A percentile compares a stretch with the other conserved stretches of the same genome.
These are phyloP conservation scores for Cenchrus americanus DNA, from an alignment of 176 grass and related monocot genomes.

Conservation along the genomic window DNA sequence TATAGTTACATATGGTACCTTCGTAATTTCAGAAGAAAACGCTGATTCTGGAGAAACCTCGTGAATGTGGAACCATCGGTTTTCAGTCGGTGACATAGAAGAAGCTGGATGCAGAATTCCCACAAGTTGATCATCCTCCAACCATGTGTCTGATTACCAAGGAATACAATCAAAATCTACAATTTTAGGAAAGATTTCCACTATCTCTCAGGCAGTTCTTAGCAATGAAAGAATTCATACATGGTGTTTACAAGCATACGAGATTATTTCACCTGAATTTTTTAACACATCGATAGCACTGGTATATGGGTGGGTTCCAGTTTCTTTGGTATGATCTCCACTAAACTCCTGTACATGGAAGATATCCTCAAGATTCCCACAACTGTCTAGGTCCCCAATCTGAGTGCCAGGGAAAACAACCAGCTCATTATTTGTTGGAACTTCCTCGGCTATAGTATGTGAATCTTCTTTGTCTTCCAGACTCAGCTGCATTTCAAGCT, in stretches of 20 bases:
- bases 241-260: slow-evolving; percentile 3
- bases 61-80: slow-evolving; percentile 52
- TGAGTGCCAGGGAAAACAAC: slow-evolving; percentile 15
- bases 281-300: slow-evolving; percentile 63
- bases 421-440: slow-evolving; percentile 38
- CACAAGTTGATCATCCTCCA: slow-evolving; percentile 72
- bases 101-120: slow-evolving; percentile 37
- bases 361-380: slow-evolving; percentile 44
- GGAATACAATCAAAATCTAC: slow-evolving; percentile 20
- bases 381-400: slow-evolving; percentile 37
- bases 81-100: slow-evolving; percentile 46
- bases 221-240: slow-evolving; percentile 24
- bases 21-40: slow-evolving; percentile 79
- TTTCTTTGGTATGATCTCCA: slow-evolving; percentile 40
- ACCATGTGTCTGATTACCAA: slow-evolving; percentile 59
- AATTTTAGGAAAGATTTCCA: slow-evolving; percentile 7
- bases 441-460: not conserved
- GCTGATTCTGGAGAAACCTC: slow-evolving; percentile 87
- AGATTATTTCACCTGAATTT: slow-evolving; percentile 60
- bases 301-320: slow-evolving; percentile 18
- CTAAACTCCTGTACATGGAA: slow-evolving; percentile 39
- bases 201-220: slow-evolving; percentile 23
- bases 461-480: slow-evolving; percentile 54
- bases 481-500: slow-evolving; percentile 54
- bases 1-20: slow-evolving; percentile 58